Evolutionary conservation across 2,329 filamentous ascomycete genomes (phyloP).

Genomic region (Fusarium sp.): DNA sequence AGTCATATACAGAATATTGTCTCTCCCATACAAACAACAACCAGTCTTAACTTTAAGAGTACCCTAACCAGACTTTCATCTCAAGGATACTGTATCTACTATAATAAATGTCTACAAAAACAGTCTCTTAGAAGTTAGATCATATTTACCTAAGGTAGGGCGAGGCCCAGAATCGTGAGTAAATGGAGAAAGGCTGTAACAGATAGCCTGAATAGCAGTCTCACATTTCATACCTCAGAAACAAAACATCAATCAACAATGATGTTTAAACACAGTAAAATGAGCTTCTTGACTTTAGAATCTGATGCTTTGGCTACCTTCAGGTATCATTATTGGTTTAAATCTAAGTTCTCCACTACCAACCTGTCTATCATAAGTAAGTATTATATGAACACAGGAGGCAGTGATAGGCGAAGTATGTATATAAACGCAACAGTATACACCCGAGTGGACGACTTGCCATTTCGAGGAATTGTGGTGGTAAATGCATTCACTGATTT

Average conservation of each 20-base stretch:
- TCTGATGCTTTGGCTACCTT: accelerated
- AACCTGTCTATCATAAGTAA: accelerated
- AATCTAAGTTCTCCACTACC: accelerated
- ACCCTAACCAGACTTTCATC: too few relatives aligned
- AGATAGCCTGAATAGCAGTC: background rate
- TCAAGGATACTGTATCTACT: too few relatives aligned
- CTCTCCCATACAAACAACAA: accelerated
- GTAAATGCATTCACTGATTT: too few relatives aligned
- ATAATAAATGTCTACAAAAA: accelerated
- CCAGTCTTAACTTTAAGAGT: too few relatives aligned
- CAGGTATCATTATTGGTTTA: accelerated
- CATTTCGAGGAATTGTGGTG: background rate
- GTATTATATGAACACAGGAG: too few relatives aligned
- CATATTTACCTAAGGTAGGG: too few relatives aligned
- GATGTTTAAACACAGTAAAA: accelerated
- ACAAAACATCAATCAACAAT: background rate
- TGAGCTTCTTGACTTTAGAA: accelerated
- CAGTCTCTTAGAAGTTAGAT: accelerated
- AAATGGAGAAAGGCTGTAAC: background rate
- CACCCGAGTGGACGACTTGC: too few relatives aligned
- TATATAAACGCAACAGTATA: background rate
- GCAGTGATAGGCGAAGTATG: background rate
- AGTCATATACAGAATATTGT: accelerated
- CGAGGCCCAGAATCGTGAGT: background rate
- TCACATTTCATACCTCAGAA: accelerated